Conservation (phyloP, 1,284 basidiomycete species). For the Testicularia cyperi region DNA sequence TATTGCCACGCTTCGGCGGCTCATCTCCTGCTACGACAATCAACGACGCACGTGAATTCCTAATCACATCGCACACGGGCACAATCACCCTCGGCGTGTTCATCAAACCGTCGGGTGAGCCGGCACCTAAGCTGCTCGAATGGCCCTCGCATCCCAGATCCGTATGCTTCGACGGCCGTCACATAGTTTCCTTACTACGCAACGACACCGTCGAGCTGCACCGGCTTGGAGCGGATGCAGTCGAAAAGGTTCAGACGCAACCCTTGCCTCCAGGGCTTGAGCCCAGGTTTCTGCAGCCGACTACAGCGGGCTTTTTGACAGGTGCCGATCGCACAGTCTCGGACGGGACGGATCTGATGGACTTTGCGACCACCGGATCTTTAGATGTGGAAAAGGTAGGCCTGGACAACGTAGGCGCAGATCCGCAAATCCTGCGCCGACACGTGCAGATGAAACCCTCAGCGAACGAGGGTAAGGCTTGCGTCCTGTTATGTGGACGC, state of each 20-base stretch:
- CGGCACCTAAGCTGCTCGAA: slow-evolving; percentile 53
- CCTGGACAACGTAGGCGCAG: background rate
- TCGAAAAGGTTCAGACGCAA: slow-evolving; percentile 33
- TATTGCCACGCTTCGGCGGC: background rate
- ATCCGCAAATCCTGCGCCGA: background rate
- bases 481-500: slow-evolving; percentile 23
- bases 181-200: slow-evolving; percentile 49
- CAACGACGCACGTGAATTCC: slow-evolving; percentile 31
- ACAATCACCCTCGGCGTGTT: slow-evolving; percentile 54
- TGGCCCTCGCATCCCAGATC: slow-evolving; percentile 57
- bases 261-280: slow-evolving; percentile 40
- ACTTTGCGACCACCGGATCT: background rate
- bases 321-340: no score
- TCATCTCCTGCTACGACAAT: background rate
- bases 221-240: slow-evolving; percentile 15
- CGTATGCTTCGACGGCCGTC: slow-evolving; percentile 33
- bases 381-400: background rate
- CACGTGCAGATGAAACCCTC: background rate
- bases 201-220: slow-evolving; percentile 55
- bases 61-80: slow-evolving; percentile 55
- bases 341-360: background rate
- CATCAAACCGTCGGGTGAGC: slow-evolving; percentile 51
- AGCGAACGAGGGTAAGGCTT: no score
- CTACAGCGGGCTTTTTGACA: no score
- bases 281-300: slow-evolving; percentile 39